These are phyloP conservation scores for Botrytis galanthina DNA, from an alignment of 2,329 filamentous ascomycete genomes.

Conservation along the genomic window DNA sequence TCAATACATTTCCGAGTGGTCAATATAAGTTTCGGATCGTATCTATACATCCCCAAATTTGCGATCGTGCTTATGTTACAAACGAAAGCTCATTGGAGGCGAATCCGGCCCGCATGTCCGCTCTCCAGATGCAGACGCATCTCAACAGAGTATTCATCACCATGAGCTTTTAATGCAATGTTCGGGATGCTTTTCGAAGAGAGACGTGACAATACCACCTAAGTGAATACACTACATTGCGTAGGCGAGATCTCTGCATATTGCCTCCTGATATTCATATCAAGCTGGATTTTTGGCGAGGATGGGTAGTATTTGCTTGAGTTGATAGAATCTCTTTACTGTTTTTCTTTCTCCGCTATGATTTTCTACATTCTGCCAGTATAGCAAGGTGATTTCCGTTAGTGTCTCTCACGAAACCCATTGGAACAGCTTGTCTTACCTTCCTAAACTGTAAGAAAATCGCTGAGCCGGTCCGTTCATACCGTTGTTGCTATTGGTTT, in stretches of 20 bases:
- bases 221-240: slow-evolving; percentile 6
- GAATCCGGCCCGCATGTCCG: slow-evolving; percentile 26
- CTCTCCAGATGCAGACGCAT: slow-evolving; percentile 5
- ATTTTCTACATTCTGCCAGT: neutral
- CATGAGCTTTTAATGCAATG: neutral
- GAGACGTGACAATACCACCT: slow-evolving; percentile 1
- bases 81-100: slow-evolving; percentile 18
- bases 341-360: neutral
- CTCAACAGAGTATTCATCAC: slow-evolving; percentile 7
- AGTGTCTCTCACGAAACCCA: neutral
- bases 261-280: slow-evolving; percentile 5
- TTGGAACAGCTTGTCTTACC: neutral
- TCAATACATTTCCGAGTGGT: neutral
- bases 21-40: slow-evolving; percentile 11
- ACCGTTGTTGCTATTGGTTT: slow-evolving; percentile 24
- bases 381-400: neutral
- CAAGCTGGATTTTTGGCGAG: neutral
- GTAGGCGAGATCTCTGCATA: slow-evolving; percentile 9
- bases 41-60: neutral
- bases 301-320: neutral
- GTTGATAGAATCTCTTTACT: neutral
- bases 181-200: neutral
- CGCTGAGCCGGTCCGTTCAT: slow-evolving; percentile 34
- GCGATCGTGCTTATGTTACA: slow-evolving; percentile 7
- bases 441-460: slow-evolving; percentile 19